These are phyloP conservation scores for Micractinium conductrix DNA, from an alignment of 139 green algal species.

Conservation along the genomic window DNA sequence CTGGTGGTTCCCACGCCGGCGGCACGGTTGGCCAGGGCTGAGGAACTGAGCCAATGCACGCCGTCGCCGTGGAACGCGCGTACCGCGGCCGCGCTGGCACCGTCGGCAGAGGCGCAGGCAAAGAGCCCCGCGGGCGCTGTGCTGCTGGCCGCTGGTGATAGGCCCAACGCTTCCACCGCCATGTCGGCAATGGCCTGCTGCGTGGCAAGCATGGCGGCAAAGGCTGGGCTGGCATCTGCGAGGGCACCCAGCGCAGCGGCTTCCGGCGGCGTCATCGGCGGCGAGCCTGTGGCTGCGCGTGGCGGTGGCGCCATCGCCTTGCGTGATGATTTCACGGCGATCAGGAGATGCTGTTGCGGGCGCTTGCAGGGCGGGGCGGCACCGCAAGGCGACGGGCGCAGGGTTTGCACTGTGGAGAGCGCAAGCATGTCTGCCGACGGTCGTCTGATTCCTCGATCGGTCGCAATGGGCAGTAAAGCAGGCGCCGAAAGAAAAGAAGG, in stretches of 20 bases:
- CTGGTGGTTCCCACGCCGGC: neutral
- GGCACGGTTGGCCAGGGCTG: neutral
- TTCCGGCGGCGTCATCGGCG: too few species aligned
- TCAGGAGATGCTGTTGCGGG: too few species aligned
- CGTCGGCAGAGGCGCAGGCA: neutral
- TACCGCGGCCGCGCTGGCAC: neutral
- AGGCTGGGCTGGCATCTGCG: neutral
- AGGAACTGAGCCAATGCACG: slow-evolving; percentile 22
- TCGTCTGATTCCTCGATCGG: too few species aligned
- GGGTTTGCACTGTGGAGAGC: too few species aligned
- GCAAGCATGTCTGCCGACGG: too few species aligned
- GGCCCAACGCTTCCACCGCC: neutral
- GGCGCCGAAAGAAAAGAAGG: too few species aligned
- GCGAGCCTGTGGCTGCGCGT: too few species aligned
- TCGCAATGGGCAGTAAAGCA: too few species aligned
- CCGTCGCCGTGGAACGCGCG: neutral
- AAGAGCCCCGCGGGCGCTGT: neutral
- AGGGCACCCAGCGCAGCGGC: neutral
- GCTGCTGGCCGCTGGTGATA: neutral
- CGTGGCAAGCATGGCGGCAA: neutral
- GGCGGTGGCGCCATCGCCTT: too few species aligned
- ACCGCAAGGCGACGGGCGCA: too few species aligned
- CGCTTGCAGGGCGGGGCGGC: too few species aligned
- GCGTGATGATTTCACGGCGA: too few species aligned
- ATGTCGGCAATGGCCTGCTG: neutral